Evolutionary conservation across 2,329 filamentous ascomycete species (phyloP).

Genomic region (Fusarium oxysporum): DNA sequence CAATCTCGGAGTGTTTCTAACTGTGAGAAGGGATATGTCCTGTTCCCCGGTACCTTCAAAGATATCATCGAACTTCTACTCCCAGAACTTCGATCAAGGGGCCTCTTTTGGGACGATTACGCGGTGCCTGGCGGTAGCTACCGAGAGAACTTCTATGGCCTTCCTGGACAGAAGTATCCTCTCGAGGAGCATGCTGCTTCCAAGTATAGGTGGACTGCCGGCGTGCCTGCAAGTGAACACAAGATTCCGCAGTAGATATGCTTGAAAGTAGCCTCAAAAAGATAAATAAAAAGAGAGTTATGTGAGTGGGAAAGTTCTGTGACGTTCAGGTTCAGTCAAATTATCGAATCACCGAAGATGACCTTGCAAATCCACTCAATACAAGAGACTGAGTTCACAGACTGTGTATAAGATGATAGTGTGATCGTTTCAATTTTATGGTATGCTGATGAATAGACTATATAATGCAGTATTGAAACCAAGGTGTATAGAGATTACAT

Average conservation of each 20-base stretch:
- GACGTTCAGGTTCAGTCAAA: background rate
- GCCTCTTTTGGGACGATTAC: constrained; percentile 67
- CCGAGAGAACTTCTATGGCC: constrained; percentile 69
- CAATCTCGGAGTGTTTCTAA: background rate
- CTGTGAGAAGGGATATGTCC: constrained; percentile 64
- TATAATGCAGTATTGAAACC: rapidly evolving
- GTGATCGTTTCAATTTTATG: too few relatives aligned
- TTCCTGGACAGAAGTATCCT: constrained; percentile 62
- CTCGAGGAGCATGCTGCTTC: constrained; percentile 64
- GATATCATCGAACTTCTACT: constrained; percentile 74
- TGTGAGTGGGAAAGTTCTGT: rapidly evolving
- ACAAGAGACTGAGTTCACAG: rapidly evolving
- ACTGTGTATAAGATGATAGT: rapidly evolving
- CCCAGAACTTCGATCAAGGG: constrained; percentile 70
- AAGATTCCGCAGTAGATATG: constrained; percentile 19
- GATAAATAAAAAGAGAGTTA: background rate
- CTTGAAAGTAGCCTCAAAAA: background rate
- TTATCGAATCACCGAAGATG: background rate
- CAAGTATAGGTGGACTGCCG: constrained; percentile 56
- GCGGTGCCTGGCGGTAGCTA: constrained; percentile 68
- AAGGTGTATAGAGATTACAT: rapidly evolving
- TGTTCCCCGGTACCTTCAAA: constrained; percentile 76
- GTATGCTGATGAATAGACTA: background rate
- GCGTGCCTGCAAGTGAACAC: constrained; percentile 38
- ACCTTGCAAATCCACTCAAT: background rate